A percentile compares a stretch with the other conserved stretches of the same genome.
phyloP scores from a whole-genome alignment of 108 stramenopile species.

The Stephanodiscus triporus region DNA sequence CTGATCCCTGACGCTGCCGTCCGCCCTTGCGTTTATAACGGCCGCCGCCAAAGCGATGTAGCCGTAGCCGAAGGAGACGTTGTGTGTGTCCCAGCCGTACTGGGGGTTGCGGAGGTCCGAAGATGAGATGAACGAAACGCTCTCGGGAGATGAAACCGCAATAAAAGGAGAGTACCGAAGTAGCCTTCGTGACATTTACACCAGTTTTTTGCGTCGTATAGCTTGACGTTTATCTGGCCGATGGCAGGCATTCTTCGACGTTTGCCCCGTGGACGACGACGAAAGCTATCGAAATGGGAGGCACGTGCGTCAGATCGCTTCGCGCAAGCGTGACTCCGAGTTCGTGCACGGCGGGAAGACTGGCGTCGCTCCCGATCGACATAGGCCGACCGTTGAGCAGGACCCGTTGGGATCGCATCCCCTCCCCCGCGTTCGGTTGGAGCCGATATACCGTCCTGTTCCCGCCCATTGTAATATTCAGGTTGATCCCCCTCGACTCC shows the following conservation, averaged over 20 bases:
- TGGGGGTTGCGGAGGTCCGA: background rate
- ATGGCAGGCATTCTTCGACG: conserved; percentile 9
- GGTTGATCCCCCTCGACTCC: conserved; percentile 10
- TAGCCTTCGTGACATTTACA: background rate
- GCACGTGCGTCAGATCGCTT: conserved; percentile 3
- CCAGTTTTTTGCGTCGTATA: background rate
- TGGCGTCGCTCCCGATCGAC: conserved; percentile 8
- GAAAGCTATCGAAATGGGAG: conserved; percentile 33
- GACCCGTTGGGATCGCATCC: conserved; percentile 14
- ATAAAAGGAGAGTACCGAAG: background rate
- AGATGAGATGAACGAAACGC: background rate
- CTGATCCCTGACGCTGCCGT: no score
- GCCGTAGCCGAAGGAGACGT: background rate
- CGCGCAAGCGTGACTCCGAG: background rate
- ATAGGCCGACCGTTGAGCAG: conserved; percentile 11
- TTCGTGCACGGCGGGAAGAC: conserved; percentile 9
- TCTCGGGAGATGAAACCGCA: background rate
- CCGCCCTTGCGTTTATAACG: no score
- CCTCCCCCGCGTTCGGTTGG: conserved; percentile 6
- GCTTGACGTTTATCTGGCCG: background rate
- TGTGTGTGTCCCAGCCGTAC: background rate
- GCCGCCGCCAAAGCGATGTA: background rate
- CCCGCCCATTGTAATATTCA: conserved; percentile 30
- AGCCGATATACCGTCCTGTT: conserved; percentile 19
- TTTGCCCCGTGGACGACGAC: conserved; percentile 26